Evolutionary conservation across 78 protist genomes (phyloP), one percentile per base, ranked within the genome.

Genomic region (Dictyostelium capitatum): DNA sequence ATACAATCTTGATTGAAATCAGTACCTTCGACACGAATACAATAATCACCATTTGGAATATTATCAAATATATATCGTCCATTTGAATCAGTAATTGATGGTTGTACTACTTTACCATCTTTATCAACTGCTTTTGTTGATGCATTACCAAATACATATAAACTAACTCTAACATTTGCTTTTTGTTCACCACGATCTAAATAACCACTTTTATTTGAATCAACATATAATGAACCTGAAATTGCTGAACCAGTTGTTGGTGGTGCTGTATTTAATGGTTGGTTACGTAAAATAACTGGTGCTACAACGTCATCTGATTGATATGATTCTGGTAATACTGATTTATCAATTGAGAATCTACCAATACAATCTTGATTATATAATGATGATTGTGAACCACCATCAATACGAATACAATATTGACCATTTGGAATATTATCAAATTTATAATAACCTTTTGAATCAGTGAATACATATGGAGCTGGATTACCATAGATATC

Each of bases 281-380:
- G 78, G n/a, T 25, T 23, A 11, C 56, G 17, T 30, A 73, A 11
- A n/a, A 73, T 46, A 23, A 4, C 46, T 37, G 74, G 73, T 75
- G 81, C 46, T 75, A 3, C 0, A 11, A 73, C 79, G 8, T 57
- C 79, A 46, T 73, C 79, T 0, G 48, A 20, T 46, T 51, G 41
- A 11, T 11, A 14, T 30, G 79, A 73, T 67, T 25, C 19, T 67
- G 75, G 47, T 19, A 67, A 12, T 15, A 19, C 12, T 6, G 23
- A 0, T 12, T 37, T 28, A 5, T 32, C 32, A 17, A 73, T n/a
- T 30, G 3, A 51, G 20, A 73, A n/a, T 46, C 3, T n/a, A 46
- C 79, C 79, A n/a, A 73, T 54, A n/a, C 79, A 73, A 11, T 54
- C 79, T 46, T 51, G 79, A 73, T 73, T 73, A 30, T n/a, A n/a